Evolutionary conservation across 805 yeast species (phyloP).

Genomic region (Yarrowia sp.): DNA sequence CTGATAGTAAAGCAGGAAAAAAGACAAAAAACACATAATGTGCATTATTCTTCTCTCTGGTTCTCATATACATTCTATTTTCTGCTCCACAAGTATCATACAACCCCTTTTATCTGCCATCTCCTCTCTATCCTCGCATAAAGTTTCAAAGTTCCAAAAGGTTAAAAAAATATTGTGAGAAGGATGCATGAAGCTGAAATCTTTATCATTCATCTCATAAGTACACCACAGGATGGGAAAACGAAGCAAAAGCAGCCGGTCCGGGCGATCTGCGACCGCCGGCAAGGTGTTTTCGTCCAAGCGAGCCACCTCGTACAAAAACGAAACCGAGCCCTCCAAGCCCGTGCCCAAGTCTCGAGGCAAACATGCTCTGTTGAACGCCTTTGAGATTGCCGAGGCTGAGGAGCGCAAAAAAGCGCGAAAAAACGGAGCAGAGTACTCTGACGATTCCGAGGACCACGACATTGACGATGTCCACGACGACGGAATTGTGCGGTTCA

Average conservation of each 20-base stretch:
- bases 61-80: no score
- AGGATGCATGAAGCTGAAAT: no score
- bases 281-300: constrained; percentile 29
- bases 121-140: neutral
- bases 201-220: no score
- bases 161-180: constrained; percentile 21
- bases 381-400: constrained; percentile 29
- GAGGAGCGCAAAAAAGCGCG: constrained; percentile 25
- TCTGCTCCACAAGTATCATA: no score
- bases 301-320: constrained; percentile 28
- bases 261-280: constrained; percentile 20
- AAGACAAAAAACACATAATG: no score
- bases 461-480: constrained; percentile 28
- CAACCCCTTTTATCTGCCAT: no score
- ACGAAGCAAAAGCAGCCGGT: constrained; percentile 22
- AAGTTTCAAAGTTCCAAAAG: neutral
- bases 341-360: constrained; percentile 28
- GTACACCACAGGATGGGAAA: constrained; percentile 16
- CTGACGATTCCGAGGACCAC: constrained; percentile 35
- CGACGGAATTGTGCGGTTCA: constrained; percentile 36
- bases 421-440: constrained; percentile 20
- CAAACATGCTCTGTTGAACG: constrained; percentile 26
- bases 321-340: constrained; percentile 14
- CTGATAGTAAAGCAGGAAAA: no score
- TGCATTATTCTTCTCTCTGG: no score